These are phyloP conservation scores for Coemansia erecta DNA, from an alignment of 192 early-diverging fungal genomes.

Conservation along the genomic window DNA sequence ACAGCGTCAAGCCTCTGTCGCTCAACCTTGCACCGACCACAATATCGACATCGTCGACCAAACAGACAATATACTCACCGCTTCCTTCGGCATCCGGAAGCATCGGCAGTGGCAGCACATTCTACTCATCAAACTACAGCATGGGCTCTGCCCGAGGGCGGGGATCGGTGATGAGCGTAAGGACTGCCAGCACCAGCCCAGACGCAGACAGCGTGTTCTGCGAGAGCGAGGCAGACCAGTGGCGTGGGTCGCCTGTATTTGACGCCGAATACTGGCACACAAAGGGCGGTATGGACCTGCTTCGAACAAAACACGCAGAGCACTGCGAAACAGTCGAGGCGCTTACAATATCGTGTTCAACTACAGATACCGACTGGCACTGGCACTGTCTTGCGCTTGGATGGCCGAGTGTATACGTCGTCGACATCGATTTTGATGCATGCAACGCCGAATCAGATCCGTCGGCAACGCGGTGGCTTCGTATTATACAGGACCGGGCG, in stretches of 20 bases:
- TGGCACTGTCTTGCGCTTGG: conserved; percentile 30
- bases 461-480: conserved; percentile 28
- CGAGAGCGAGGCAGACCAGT: conserved; percentile 10
- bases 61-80: neutral
- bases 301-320: conserved; percentile 29
- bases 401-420: conserved; percentile 34
- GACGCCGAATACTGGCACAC: conserved; percentile 36
- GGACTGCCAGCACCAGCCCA: neutral
- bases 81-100: neutral
- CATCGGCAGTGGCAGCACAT: neutral
- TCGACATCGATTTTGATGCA: conserved; percentile 35
- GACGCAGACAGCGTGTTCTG: neutral
- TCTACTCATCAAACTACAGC: conserved; percentile 1
- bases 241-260: conserved; percentile 46
- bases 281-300: conserved; percentile 40
- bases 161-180: neutral
- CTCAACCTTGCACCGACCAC: conserved; percentile 5
- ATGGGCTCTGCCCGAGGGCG: conserved; percentile 1
- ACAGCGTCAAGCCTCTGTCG: conserved; percentile 17
- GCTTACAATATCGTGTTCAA: conserved; percentile 16
- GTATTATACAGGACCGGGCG: conserved; percentile 23
- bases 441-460: conserved; percentile 35
- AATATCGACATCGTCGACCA: neutral
- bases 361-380: conserved; percentile 22
- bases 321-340: conserved; percentile 23